These are phyloP conservation scores for Metschnikowia reukaufii DNA, from an alignment of 805 yeast genomes.

Conservation along the genomic window DNA sequence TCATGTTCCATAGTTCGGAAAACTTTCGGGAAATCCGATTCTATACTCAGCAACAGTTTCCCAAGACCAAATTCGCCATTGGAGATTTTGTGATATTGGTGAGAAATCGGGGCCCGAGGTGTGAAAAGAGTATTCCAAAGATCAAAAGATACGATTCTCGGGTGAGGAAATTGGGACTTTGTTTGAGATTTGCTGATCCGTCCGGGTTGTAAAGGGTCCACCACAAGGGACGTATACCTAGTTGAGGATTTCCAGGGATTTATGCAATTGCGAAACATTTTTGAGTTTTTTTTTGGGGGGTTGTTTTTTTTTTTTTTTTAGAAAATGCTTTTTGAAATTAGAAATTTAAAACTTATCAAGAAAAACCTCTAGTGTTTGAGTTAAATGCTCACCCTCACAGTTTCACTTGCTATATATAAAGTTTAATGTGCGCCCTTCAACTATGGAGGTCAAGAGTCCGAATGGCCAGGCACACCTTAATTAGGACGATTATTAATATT, in stretches of 20 bases:
- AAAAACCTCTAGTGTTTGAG: too few relatives aligned
- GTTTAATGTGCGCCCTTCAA: too few relatives aligned
- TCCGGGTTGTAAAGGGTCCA: constrained; percentile 16
- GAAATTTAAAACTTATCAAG: too few relatives aligned
- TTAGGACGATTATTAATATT: too few relatives aligned
- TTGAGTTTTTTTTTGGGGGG: background rate
- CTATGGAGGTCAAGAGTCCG: too few relatives aligned
- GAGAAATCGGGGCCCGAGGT: constrained; percentile 52
- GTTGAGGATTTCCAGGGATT: background rate
- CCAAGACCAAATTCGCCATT: constrained; percentile 41
- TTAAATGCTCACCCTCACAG: too few relatives aligned
- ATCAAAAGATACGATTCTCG: constrained; percentile 60
- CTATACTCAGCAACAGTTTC: constrained; percentile 26
- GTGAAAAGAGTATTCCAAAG: constrained; percentile 66
- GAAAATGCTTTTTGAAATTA: too few relatives aligned
- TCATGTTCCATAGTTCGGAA: constrained; percentile 36
- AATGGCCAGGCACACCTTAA: too few relatives aligned
- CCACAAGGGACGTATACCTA: constrained; percentile 8
- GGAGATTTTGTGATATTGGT: constrained; percentile 54
- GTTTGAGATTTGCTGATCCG: constrained; percentile 18
- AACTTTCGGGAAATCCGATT: constrained; percentile 27
- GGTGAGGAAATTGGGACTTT: constrained; percentile 30
- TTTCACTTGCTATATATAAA: too few relatives aligned
- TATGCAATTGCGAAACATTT: background rate
- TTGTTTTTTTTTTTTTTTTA: background rate